A percentile compares a stretch with the other conserved stretches of the same genome.
Conservation (phyloP, 805 yeast species). For the Zygosaccharomyces pseudorouxii region DNA sequence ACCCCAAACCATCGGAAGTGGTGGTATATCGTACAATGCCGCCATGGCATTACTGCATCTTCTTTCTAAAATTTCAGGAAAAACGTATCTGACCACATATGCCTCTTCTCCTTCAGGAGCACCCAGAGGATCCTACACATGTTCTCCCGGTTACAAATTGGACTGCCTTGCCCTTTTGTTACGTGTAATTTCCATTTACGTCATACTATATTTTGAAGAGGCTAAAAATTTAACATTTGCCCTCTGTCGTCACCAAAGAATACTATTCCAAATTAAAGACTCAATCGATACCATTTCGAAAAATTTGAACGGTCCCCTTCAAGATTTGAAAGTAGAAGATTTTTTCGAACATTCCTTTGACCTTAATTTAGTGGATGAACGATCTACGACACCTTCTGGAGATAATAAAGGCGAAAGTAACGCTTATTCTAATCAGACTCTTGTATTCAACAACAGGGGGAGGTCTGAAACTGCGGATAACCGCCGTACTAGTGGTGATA, state of each 20-base stretch:
- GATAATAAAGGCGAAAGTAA: conserved; percentile 10
- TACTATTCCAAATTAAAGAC: conserved; percentile 29
- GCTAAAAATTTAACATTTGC: conserved; percentile 52
- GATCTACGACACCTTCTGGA: not conserved
- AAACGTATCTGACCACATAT: conserved; percentile 25
- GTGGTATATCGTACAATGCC: conserved; percentile 51
- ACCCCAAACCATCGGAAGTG: conserved; percentile 18
- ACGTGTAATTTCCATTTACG: conserved; percentile 50
- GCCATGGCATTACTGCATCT: conserved; percentile 43
- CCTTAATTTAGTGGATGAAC: not conserved
- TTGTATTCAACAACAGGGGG: not conserved
- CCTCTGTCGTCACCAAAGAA: conserved; percentile 37
- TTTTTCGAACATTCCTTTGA: conserved; percentile 10
- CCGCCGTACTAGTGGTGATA: not conserved
- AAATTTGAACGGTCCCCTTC: conserved; percentile 9
- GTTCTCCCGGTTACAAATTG: conserved; percentile 39
- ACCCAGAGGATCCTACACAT: conserved; percentile 11
- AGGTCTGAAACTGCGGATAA: not conserved
- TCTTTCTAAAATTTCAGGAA: conserved; percentile 30
- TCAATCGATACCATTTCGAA: conserved; percentile 22
- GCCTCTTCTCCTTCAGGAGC: conserved; percentile 3
- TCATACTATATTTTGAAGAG: conserved; percentile 47
- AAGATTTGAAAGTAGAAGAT: conserved; percentile 10
- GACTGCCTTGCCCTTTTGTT: conserved; percentile 58
- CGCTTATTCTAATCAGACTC: conserved; percentile 1